These are phyloP conservation scores for Hypholoma fasciculare DNA, from an alignment of 768 basidiomycete species.

Conservation along the genomic window DNA sequence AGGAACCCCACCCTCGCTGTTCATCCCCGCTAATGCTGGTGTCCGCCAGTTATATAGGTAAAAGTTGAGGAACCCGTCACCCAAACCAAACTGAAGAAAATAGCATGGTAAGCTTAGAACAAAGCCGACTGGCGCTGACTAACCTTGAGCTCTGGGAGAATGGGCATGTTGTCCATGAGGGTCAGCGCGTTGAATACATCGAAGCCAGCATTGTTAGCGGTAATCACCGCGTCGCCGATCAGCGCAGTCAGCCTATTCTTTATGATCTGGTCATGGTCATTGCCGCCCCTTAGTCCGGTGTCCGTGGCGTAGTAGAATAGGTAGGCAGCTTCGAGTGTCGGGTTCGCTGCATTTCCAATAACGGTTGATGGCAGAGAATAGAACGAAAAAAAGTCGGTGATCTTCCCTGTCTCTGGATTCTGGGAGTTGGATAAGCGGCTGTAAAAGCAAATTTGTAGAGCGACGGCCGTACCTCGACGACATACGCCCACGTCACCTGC, in stretches of 20 bases:
- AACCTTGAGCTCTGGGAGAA: constrained; percentile 86
- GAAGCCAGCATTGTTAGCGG: constrained; percentile 84
- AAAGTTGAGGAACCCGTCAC: constrained; percentile 89
- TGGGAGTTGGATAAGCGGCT: constrained; percentile 28
- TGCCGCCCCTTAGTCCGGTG: constrained; percentile 59
- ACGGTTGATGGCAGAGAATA: constrained; percentile 95
- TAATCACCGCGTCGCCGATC: constrained; percentile 75
- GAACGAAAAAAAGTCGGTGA: constrained; percentile 97
- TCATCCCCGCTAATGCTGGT: constrained; percentile 71
- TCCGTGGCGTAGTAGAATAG: constrained; percentile 94
- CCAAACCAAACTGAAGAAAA: constrained; percentile 75
- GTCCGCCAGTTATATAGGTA: constrained; percentile 97
- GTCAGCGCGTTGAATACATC: constrained; percentile 97
- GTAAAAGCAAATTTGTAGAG: background rate
- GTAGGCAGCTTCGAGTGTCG: constrained; percentile 87
- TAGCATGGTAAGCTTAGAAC: constrained; percentile 4
- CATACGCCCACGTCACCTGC: constrained; percentile 96
- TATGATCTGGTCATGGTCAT: constrained; percentile 61
- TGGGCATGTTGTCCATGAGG: constrained; percentile 87
- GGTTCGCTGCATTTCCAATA: constrained; percentile 72
- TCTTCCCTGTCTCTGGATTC: constrained; percentile 78
- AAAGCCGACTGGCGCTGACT: background rate
- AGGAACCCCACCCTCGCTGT: constrained; percentile 44
- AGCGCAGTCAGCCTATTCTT: constrained; percentile 72
- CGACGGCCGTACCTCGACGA: constrained; percentile 72